A percentile compares a stretch with the other conserved stretches of the same genome.
These are phyloP conservation scores for Pseudomassariella vexata DNA, from an alignment of 2,329 filamentous ascomycete genomes.

Conservation along the genomic window DNA sequence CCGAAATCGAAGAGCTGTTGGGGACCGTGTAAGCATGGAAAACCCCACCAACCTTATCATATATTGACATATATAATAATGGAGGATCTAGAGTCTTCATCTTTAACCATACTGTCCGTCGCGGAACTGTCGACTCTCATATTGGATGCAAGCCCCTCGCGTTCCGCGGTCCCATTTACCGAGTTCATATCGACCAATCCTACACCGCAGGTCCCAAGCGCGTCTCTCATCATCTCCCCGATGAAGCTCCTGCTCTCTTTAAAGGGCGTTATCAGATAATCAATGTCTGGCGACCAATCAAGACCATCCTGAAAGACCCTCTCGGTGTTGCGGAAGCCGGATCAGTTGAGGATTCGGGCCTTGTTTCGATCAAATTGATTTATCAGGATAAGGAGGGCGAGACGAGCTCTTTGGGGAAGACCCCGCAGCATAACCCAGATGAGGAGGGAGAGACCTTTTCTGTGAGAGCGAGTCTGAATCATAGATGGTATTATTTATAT, in stretches of 20 bases:
- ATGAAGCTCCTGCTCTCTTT: conserved; percentile 26
- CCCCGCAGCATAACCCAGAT: no score
- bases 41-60: no score
- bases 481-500: conserved; percentile 47
- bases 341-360: conserved; percentile 31
- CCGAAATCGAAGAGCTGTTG: conserved; percentile 62
- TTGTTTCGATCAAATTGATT: conserved; percentile 29
- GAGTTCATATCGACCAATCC: conserved; percentile 30
- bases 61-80: no score
- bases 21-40: no score
- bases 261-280: conserved; percentile 26
- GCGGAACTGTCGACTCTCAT: conserved; percentile 55
- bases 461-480: conserved; percentile 27
- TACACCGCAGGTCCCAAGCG: conserved; percentile 31
- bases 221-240: conserved; percentile 23
- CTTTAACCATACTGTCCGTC: conserved; percentile 70
- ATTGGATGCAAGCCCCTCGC: conserved; percentile 55
- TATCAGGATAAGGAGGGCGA: no score
- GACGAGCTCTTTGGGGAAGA: no score
- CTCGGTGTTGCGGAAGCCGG: conserved; percentile 32
- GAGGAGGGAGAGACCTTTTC: conserved; percentile 31
- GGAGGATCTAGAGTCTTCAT: conserved; percentile 57
- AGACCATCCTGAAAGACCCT: conserved; percentile 37
- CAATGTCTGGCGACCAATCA: conserved; percentile 40
- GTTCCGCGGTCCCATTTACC: conserved; percentile 20